Evolutionary conservation across 1,139 yeast species (phyloP), one percentile per base, ranked within the genome.

Genomic region (Pichia sp.): DNA sequence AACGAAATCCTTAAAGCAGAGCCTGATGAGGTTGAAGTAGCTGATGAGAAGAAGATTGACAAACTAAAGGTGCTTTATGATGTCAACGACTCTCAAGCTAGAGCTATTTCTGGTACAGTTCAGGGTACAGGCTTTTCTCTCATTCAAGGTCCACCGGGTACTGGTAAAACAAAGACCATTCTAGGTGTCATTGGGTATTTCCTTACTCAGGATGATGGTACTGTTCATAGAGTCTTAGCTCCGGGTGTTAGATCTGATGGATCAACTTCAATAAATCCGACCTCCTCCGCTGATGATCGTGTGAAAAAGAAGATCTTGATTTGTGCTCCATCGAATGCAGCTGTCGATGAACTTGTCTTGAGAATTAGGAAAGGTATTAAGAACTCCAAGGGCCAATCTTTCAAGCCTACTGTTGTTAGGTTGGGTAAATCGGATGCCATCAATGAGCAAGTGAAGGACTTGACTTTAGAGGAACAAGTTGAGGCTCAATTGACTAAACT

Each of bases 321-420:
- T 22, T 93, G 98, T 71, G 98, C 98, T 1, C 99, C 99, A 3
- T 86, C 96, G 57, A 93, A 93, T 63, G 99, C 99, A 0, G 99
- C 99, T 9, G 96, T 93, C 7, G 99, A 93, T 62, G 98, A 93
- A 54, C 67, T 93, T 47, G 94, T 88, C n/a, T 51, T 88, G 17
- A 79, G 99, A 56, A 63, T 93, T 42, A 77, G 83, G 47, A 69
- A 66, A 22, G 96, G 96, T 3, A 77, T 88, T 4, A 59, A 62
- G 32, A 71, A 74, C 40, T 58, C 72, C 3, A 61, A 64, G 18
- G 95, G 95, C 1, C 61, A 64, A n/a, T 49, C 53, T 1, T 71
- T 77, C 46, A 60, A 62, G 2, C 94, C 96, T 1, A 72, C 69
- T 27, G 72, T 91, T 11, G 94, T 93, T n/a, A 74, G 98, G 50